Conservation (phyloP, 441 rosid species). For the Mallotus japonicus region DNA sequence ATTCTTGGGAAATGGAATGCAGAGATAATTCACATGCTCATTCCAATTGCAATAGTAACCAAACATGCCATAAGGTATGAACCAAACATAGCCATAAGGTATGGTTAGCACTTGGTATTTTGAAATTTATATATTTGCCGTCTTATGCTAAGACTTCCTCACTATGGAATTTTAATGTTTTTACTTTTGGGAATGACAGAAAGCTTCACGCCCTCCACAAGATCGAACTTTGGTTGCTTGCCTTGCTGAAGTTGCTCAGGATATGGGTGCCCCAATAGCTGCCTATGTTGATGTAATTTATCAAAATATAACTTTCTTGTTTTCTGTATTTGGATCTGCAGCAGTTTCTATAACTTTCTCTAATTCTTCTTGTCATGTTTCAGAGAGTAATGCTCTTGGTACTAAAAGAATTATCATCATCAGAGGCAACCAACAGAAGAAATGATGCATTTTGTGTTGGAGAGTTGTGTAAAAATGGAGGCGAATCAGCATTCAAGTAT, state of each 20-base stretch:
- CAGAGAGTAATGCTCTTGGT: constrained; percentile 94
- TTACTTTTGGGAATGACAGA: constrained; percentile 50
- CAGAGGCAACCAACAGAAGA: constrained; percentile 91
- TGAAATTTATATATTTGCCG: not conserved
- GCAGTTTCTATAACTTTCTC: constrained; percentile 22
- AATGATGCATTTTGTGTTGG: constrained; percentile 99
- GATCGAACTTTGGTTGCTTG: constrained; percentile 95
- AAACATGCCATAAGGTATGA: not conserved
- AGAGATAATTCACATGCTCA: no score
- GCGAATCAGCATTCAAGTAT: constrained; percentile 83
- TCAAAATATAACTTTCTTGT: constrained; percentile 17
- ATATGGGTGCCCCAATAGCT: constrained; percentile 91
- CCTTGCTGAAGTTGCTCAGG: constrained; percentile 98
- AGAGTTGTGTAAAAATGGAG: constrained; percentile 94
- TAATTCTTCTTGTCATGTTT: constrained; percentile 27
- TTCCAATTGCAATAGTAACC: not conserved
- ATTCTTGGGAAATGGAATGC: no score
- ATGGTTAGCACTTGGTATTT: constrained; percentile 31
- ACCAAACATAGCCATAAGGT: no score
- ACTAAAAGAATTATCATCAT: constrained; percentile 80
- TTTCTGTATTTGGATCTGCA: constrained; percentile 5
- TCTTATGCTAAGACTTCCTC: constrained; percentile 8
- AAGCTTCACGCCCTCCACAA: constrained; percentile 78
- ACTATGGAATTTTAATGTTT: constrained; percentile 28
- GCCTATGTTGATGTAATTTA: constrained; percentile 77